Evolutionary conservation across 140 eudicot species (phyloP).

Genomic region (Bidens hawaiensis): DNA sequence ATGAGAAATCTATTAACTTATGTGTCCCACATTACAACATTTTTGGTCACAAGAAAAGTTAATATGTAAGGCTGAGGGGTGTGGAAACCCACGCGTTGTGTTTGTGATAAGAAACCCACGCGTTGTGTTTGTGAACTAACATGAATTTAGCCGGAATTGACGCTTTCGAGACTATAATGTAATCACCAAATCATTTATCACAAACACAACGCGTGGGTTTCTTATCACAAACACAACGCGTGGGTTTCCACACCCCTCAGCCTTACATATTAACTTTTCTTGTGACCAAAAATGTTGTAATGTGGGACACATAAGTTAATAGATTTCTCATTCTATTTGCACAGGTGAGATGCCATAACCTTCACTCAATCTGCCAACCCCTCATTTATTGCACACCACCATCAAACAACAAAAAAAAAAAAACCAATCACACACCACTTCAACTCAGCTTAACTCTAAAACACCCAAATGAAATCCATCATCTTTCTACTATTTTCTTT

Average conservation of each 20-base stretch:
- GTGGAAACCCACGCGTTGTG: too few species aligned
- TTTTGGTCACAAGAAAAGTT: neutral
- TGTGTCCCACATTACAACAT: constrained; percentile 28
- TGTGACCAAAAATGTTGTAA: constrained; percentile 14
- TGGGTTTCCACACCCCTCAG: too few species aligned
- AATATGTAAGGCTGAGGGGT: neutral
- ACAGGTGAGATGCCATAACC: constrained; percentile 20
- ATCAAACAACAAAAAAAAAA: neutral
- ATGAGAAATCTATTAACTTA: constrained; percentile 4
- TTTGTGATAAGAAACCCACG: too few species aligned
- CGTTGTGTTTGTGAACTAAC: too few species aligned
- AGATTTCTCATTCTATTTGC: constrained; percentile 3
- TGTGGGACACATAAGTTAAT: constrained; percentile 23
- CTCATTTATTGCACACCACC: constrained; percentile 29
- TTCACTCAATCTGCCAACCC: constrained; percentile 31
- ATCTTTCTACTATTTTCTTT: constrained; percentile 27
- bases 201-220: too few species aligned
- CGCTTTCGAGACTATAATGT: too few species aligned
- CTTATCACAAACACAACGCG: too few species aligned
- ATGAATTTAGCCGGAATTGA: too few species aligned
- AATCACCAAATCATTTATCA: too few species aligned
- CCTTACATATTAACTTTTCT: neutral
- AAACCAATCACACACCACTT: constrained; percentile 9
- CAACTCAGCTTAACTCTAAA: neutral
- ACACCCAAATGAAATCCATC: constrained; percentile 28